Percentiles rank a stretch among this genome's conserved stretches.
Conservation (phyloP, 306 rosid species). For the Dryas drummondii region DNA sequence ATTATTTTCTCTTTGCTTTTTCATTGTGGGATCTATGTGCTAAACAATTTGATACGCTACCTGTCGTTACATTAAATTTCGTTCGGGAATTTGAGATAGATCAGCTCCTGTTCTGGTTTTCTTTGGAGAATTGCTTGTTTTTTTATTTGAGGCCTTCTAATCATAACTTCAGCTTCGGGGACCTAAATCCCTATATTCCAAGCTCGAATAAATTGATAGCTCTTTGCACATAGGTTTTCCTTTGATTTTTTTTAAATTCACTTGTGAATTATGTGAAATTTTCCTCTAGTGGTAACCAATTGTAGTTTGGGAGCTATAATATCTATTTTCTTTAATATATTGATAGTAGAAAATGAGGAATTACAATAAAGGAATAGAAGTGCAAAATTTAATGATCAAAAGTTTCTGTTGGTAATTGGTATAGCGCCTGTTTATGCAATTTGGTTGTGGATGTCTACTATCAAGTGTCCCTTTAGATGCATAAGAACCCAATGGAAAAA, state of each 20-base stretch:
- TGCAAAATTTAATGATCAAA: background rate
- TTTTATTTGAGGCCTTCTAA: background rate
- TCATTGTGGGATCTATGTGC: slow-evolving; percentile 9
- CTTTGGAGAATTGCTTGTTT: background rate
- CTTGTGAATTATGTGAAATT: background rate
- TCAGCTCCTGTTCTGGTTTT: slow-evolving; percentile 1
- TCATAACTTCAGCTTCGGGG: background rate
- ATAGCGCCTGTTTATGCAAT: background rate
- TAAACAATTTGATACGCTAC: background rate
- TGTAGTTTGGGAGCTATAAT: background rate
- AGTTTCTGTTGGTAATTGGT: background rate
- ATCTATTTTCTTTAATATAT: background rate
- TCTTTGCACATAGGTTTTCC: background rate
- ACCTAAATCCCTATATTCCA: background rate
- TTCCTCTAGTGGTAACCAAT: background rate
- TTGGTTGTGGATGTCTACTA: background rate
- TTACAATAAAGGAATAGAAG: background rate
- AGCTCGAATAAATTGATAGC: background rate
- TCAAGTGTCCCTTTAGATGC: background rate
- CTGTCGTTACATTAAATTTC: background rate
- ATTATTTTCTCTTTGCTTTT: slow-evolving; percentile 1
- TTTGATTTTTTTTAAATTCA: background rate
- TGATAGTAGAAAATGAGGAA: too few relatives aligned
- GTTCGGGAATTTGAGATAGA: background rate
- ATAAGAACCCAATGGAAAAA: background rate